Evolutionary conservation across 192 early-diverging fungal genomes (phyloP), one percentile per base, ranked within the genome.

Genomic region (Coemansia sp.): DNA sequence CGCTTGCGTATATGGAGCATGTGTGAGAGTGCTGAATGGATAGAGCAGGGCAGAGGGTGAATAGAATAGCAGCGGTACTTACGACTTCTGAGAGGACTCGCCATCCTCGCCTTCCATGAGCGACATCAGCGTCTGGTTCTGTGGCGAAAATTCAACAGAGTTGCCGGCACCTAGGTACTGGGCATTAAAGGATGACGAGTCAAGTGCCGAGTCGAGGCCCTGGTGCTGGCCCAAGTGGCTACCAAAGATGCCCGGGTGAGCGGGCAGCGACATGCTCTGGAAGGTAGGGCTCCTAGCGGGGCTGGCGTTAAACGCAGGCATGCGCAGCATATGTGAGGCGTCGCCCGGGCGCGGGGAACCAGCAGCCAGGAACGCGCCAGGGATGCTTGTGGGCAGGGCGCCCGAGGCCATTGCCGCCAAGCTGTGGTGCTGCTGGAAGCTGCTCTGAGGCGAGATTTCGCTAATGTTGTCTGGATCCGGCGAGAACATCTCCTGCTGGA

Each of bases 191-290:
- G 73, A 76, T 66, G 79, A 80, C 20, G 77, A 71, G 67, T 83
- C 83, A 71, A 85, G 83, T 52, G 84, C 83, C 53, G 82, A 83
- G 35, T 81, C 83, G 58, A 75, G 74, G 57, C 70, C 83, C 43
- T 85, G 79, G 55, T 86, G 83, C 69, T 82, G 80, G 60, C 77
- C 79, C 66, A 84, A 70, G 33, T 66, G 72, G 69, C 58, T 72
- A 33, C 76, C 73, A 34, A 86, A 78, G 83, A 83, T 83, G 55
- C 84, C 83, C 16, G 69, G 69, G 65, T 83, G 76, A 6, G 65
- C 72, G 1, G 85, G 85, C 71, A 86, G 80, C 52, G 85, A 86
- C 83, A 86, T 86, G 72, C 85, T 86, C 62, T 86, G 85, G 72
- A 83, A 86, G 33, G 47, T 64, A 12, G 80, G 83, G 50, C 73